These are phyloP conservation scores for Leccinum subrobustum DNA, from an alignment of 1,284 basidiomycete species.

Conservation along the genomic window DNA sequence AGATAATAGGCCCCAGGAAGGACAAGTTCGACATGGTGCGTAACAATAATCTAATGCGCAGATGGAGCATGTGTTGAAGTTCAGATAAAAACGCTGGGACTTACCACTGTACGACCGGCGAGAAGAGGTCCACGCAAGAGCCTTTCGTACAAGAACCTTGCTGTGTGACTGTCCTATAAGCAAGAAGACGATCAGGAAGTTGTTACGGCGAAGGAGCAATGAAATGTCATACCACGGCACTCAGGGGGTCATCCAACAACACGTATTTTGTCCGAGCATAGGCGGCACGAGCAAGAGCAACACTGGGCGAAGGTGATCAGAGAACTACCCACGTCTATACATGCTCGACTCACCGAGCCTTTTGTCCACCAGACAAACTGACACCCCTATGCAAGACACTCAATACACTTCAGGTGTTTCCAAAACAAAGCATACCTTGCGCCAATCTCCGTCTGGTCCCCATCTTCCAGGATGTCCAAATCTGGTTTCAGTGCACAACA, in stretches of 20 bases:
- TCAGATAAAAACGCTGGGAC: conserved; percentile 12
- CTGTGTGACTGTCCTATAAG: conserved; percentile 57
- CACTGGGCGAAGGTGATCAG: conserved; percentile 32
- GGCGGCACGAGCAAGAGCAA: conserved; percentile 56
- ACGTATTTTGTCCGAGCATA: conserved; percentile 53
- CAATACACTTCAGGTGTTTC: background rate
- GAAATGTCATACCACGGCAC: conserved; percentile 44
- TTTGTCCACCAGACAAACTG: conserved; percentile 53
- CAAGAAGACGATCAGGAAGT: background rate
- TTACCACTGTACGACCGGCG: conserved; percentile 55
- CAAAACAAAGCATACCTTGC: conserved; percentile 26
- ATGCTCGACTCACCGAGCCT: conserved; percentile 39
- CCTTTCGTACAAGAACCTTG: conserved; percentile 54
- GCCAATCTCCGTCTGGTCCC: conserved; percentile 35
- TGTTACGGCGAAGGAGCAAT: background rate
- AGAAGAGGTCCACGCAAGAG: conserved; percentile 56
- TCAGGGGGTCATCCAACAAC: conserved; percentile 58
- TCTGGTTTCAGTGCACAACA: conserved; percentile 67
- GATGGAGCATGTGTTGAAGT: background rate
- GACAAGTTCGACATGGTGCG: conserved; percentile 64
- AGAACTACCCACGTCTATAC: background rate
- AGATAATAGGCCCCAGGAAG: conserved; percentile 56
- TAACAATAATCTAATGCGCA: conserved; percentile 49
- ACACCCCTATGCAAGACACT: conserved; percentile 37
- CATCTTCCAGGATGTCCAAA: conserved; percentile 45